Base-by-base conservation (phyloP, 2,329 filamentous ascomycete genomes). In the Apiospora phragmitis region DNA sequence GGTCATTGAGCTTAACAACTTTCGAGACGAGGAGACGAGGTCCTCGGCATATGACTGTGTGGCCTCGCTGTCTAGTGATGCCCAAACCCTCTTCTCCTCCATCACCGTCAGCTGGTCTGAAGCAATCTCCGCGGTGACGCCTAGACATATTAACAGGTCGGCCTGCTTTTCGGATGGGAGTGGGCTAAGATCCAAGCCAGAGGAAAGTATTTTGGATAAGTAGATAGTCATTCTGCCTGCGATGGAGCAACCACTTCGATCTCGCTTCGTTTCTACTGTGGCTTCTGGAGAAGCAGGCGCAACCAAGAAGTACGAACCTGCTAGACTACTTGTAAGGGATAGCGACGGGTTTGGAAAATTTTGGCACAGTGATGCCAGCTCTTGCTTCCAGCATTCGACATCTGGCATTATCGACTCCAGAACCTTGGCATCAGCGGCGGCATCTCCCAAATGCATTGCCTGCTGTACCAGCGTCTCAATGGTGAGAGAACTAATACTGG, bases 191-290 rank as follows among this genome's bases (percentile, higher is more conserved):
- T 83, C 75, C 12, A 86, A 74, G 0, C 82, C 81, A 3, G 80
- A 79, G 0, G 80, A 76, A 0, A 94, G 78, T 0, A 96, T 78
- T 67, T 86, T 86, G 7, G 86, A 84, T 0, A 90, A 87, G 78
- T 94, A 97, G 67, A 92, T 85, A 0, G 92, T 90, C 83, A 97
- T 93, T 70, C 95, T 88, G 18, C 93, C 88, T 0, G 94, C 90
- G 69, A 93, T 85, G 1, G 94, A 94, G 42, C 91, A 89, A 0
- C 93, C 93, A 73, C 89, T 88, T 4, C 87, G 83, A 77, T 97
- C 94, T 59, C 91, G 85, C 42, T 79, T 70, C 70, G 2, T 66
- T 24, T 49, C 70, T n/a, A 65, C 18, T n/a, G 73, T 72, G 65
- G 71, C 74, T 6, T 24, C 43, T 5, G 38, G 26, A 35, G 77